Base-by-base conservation (phyloP, 2,329 filamentous ascomycete genomes). In the Fusarium heterosporum region DNA sequence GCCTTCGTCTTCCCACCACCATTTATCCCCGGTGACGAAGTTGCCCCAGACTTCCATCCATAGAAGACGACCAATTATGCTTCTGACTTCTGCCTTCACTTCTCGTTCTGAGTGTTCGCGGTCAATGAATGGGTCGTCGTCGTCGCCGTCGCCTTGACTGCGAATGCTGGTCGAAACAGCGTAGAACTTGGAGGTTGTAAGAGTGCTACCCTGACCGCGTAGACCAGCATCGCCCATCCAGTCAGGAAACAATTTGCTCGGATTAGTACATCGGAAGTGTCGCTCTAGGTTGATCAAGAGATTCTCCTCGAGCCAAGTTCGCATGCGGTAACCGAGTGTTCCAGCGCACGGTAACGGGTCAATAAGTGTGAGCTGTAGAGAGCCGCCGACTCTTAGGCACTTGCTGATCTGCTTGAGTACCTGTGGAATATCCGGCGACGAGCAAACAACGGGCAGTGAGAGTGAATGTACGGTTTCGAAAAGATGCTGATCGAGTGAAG, bases 1-100 rank as follows among this genome's bases (percentile, higher is more conserved):
- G 2, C 75, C 79, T 13, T 78, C 75, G 30, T 88, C 83, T 40
- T 89, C 85, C 87, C 87, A 89, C 87, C 87, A 90, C 86, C 86
- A 89, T 41, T 73, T 77, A 7, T 81, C 74, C 1, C 80, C 80
- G 4, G 78, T 80, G 10, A 87, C 81, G 59, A 81, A 83, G 4
- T 73, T 71, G 0, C 87, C 87, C 87, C 87, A 90, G 13, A 87
- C 81, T 69, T 89, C 84, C 69, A 82, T 81, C 87, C 87, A 90
- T 17, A 90, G 76, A 79, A 86, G 82, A 34, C 85, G 81, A 0
- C 85, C 86, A 2, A 86, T 79, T 3, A 84, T 74, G 55, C 80
- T 85, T 55, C 83, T 82, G 5, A 89, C 78, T 69, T 87, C 81
- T 3, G 76, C 78, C 63, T 81, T 80, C 2, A 75, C 68, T 49